Conservation (phyloP, 441 rosid genomes). For the Arabidopsis lyrata region DNA sequence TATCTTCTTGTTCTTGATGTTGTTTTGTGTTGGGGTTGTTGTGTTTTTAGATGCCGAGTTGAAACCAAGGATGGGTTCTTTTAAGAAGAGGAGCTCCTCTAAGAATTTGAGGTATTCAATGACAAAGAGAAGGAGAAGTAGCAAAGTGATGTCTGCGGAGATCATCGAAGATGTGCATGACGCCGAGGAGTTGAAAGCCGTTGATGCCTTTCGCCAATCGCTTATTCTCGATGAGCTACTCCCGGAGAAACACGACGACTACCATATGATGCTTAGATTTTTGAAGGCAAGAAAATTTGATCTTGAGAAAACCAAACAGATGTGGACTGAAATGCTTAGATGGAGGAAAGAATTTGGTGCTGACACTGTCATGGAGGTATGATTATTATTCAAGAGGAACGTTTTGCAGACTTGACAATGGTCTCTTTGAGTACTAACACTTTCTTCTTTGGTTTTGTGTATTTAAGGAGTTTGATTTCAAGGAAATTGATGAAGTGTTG, state of each 20-base stretch:
- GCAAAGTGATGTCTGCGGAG: constrained; percentile 71
- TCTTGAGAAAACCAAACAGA: constrained; percentile 75
- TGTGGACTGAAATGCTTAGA: constrained; percentile 85
- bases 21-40: background rate
- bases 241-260: constrained; percentile 77
- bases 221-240: constrained; percentile 76
- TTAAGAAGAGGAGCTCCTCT: constrained; percentile 77
- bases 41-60: constrained; percentile 1
- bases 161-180: constrained; percentile 60
- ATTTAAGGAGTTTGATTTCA: constrained; percentile 75
- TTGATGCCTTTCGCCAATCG: constrained; percentile 77
- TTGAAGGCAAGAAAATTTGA: constrained; percentile 90
- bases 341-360: constrained; percentile 88
- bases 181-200: constrained; percentile 70
- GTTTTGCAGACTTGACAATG: background rate
- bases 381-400: constrained; percentile 36
- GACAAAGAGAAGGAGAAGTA: constrained; percentile 70
- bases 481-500: constrained; percentile 64
- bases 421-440: background rate
- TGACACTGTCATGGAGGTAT: constrained; percentile 71
- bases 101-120: constrained; percentile 66
- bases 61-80: constrained; percentile 44
- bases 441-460: constrained; percentile 16
- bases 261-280: constrained; percentile 74
- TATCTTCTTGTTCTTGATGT: constrained; percentile 14